Conservation (phyloP, 306 rosid species). For the Rosa multiflora region DNA sequence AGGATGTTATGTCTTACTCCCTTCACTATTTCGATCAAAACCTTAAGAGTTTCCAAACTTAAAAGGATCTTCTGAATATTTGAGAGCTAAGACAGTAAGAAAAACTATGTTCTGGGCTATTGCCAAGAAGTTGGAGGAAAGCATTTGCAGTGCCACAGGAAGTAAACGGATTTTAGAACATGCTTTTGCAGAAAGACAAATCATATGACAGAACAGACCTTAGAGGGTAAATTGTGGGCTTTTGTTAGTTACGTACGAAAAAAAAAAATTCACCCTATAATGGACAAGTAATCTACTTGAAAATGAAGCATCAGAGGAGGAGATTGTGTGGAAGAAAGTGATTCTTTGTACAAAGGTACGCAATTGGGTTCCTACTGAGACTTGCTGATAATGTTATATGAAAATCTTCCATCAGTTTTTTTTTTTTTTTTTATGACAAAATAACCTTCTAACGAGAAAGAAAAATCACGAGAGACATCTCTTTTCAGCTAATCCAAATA, state of each 20-base stretch:
- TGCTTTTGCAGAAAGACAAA: not conserved
- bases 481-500: no score
- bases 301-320: not conserved
- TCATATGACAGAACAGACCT: not conserved
- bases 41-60: not conserved
- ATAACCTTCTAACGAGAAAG: no score
- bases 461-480: no score
- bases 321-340: not conserved
- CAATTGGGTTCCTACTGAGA: not conserved
- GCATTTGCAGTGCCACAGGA: not conserved
- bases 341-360: not conserved
- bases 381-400: not conserved
- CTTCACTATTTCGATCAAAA: not conserved
- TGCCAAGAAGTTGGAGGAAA: not conserved
- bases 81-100: not conserved
- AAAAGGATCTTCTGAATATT: not conserved
- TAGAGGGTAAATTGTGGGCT: not conserved
- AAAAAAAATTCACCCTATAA: not conserved
- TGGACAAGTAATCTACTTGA: not conserved
- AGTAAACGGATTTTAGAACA: not conserved
- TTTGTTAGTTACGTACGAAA: not conserved
- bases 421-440: no score
- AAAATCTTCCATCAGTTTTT: no score
- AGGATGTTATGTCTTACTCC: not conserved
- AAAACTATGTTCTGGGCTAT: not conserved